These are phyloP conservation scores for Fraxinus xanthoxyloides DNA, from an alignment of 305 asterid species.

Conservation along the genomic window DNA sequence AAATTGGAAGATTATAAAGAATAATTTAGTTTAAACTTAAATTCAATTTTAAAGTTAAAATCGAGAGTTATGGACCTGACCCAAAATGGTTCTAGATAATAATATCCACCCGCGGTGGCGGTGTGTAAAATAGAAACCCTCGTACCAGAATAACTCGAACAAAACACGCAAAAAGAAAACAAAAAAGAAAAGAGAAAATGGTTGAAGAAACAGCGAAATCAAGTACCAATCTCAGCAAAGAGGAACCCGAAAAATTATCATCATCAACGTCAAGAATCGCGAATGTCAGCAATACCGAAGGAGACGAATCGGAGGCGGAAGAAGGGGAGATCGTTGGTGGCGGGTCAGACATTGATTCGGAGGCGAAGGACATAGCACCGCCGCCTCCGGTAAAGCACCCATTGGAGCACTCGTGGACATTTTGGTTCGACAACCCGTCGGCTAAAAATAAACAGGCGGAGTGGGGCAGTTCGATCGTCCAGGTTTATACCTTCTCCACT, in stretches of 20 bases:
- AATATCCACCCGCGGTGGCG: neutral
- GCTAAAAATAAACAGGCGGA: constrained; percentile 45
- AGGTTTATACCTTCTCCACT: constrained; percentile 72
- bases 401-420: constrained; percentile 89
- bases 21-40: too few relatives aligned
- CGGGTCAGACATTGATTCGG: constrained; percentile 36
- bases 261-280: constrained; percentile 21
- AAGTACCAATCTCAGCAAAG: constrained; percentile 22
- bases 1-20: neutral
- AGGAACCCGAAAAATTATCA: constrained; percentile 32
- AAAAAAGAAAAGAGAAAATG: constrained; percentile 21
- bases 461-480: constrained; percentile 63
- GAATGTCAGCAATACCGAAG: constrained; percentile 18
- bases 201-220: constrained; percentile 44
- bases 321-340: constrained; percentile 67
- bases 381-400: constrained; percentile 49
- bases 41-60: too few relatives aligned
- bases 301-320: constrained; percentile 47
- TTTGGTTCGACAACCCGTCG: constrained; percentile 82
- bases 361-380: constrained; percentile 26
- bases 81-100: neutral
- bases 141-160: neutral
- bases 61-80: neutral
- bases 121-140: neutral
- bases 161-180: neutral